phyloP scores from a whole-genome alignment of 305 asterid species.

The Coffea humblotiana region DNA sequence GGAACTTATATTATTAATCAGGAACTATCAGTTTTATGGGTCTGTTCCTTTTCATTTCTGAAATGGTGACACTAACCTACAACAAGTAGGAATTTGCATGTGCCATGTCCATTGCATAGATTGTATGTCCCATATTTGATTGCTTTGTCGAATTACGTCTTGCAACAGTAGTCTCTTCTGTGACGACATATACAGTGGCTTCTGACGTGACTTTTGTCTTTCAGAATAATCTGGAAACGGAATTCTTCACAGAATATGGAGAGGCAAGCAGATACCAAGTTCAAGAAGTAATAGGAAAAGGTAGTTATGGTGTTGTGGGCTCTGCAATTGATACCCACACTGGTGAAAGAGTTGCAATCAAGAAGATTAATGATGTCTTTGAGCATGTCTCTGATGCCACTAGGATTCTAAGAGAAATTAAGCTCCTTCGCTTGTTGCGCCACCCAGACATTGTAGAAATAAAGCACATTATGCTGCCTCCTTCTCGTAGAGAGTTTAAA shows the following conservation, averaged over 20 bases:
- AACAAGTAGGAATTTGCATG: neutral
- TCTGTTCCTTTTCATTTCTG: neutral
- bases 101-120: neutral
- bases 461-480: conserved; percentile 54
- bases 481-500: conserved; percentile 49
- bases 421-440: conserved; percentile 49
- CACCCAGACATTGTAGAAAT: conserved; percentile 57
- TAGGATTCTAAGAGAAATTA: conserved; percentile 52
- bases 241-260: conserved; percentile 52
- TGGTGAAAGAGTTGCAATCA: conserved; percentile 55
- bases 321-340: conserved; percentile 50
- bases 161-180: neutral
- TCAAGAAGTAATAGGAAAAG: conserved; percentile 52
- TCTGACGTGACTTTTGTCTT: conserved; percentile 9
- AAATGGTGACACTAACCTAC: neutral
- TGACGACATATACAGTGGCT: neutral
- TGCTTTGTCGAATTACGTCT: neutral
- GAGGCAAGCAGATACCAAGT: conserved; percentile 51
- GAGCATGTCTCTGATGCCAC: conserved; percentile 59
- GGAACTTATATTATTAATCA: neutral
- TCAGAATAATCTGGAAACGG: conserved; percentile 35
- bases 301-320: conserved; percentile 55
- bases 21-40: neutral
- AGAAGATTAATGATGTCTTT: conserved; percentile 53
- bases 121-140: neutral